Evolutionary conservation across 2,329 filamentous ascomycete species (phyloP).

Genomic region (Exophiala oligosperma): DNA sequence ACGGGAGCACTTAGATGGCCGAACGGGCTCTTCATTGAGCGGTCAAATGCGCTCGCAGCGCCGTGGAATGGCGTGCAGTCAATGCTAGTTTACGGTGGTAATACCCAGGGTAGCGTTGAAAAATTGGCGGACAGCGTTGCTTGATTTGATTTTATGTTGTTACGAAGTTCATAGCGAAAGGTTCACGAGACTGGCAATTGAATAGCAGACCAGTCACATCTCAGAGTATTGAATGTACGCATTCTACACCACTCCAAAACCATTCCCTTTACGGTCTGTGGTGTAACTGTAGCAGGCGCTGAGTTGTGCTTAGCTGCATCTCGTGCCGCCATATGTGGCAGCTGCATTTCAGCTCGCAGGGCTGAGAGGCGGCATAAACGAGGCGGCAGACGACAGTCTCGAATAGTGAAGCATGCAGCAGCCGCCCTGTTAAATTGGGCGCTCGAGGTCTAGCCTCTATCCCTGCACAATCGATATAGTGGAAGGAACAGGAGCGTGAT

Average conservation of each 20-base stretch:
- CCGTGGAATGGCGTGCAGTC: not conserved
- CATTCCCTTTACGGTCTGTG: too few relatives aligned
- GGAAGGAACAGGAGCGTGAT: too few relatives aligned
- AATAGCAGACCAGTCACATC: too few relatives aligned
- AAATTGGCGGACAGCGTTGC: too few relatives aligned
- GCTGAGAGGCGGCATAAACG: not conserved
- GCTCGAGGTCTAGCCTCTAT: not conserved
- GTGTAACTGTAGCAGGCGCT: not conserved
- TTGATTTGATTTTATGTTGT: too few relatives aligned
- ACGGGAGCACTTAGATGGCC: slow-evolving; percentile 5
- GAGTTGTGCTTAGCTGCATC: not conserved
- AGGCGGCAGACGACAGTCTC: not conserved
- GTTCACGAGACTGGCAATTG: too few relatives aligned
- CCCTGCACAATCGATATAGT: not conserved
- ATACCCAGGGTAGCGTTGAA: too few relatives aligned
- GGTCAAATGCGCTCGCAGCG: not conserved
- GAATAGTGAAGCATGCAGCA: not conserved
- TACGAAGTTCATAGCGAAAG: too few relatives aligned
- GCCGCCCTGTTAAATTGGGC: not conserved
- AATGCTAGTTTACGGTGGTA: too few relatives aligned
- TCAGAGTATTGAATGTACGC: too few relatives aligned
- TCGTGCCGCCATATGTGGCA: not conserved
- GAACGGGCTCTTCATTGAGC: slow-evolving; percentile 1
- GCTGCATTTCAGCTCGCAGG: slow-evolving; percentile 1
- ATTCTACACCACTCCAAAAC: too few relatives aligned